Conservation (phyloP, 1,284 basidiomycete species). For the Sutorius eximius region DNA sequence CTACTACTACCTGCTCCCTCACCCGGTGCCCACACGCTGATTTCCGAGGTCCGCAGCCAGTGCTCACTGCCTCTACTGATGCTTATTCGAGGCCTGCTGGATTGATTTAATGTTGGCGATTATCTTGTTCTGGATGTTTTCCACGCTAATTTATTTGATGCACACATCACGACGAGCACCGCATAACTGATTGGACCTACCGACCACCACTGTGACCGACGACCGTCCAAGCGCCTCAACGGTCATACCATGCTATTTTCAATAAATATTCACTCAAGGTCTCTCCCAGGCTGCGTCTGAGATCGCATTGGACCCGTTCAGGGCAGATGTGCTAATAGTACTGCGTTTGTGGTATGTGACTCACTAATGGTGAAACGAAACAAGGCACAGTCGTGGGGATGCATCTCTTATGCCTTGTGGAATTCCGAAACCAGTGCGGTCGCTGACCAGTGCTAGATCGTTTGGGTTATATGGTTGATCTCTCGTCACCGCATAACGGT, state of each 20-base stretch:
- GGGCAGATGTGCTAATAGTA: neutral
- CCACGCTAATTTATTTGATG: neutral
- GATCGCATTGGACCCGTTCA: neutral
- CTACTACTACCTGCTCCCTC: no score
- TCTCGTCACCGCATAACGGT: neutral
- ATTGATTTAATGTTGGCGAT: neutral
- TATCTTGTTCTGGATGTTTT: neutral
- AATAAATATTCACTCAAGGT: neutral
- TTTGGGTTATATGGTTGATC: neutral
- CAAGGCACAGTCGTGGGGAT: neutral
- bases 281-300: neutral
- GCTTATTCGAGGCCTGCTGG: neutral
- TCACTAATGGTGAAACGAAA: neutral
- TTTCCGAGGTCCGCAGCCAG: neutral
- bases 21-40: neutral
- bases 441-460: neutral
- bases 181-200: neutral
- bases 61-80: no score
- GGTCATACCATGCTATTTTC: neutral
- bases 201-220: neutral
- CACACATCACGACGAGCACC: neutral
- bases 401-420: neutral
- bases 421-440: neutral
- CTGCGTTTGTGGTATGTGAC: neutral
- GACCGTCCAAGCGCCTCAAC: neutral